These are phyloP conservation scores for Glaciozyma martinii DNA, from an alignment of 768 basidiomycete species.

Conservation along the genomic window DNA sequence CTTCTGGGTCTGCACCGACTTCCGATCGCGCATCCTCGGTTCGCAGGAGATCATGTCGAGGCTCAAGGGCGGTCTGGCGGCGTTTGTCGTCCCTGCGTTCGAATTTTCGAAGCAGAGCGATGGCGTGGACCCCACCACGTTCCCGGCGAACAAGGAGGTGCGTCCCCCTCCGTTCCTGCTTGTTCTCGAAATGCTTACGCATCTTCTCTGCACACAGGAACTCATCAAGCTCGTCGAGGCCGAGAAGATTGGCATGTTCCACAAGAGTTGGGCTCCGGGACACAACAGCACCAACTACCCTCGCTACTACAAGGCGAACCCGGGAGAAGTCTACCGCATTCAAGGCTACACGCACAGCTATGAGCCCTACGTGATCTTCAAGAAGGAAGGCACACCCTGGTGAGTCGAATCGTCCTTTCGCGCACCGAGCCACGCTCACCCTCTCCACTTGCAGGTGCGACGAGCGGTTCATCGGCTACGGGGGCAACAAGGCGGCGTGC, in stretches of 20 bases:
- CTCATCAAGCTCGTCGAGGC: slow-evolving; percentile 54
- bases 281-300: slow-evolving; percentile 74
- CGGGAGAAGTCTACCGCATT: slow-evolving; percentile 64
- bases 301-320: slow-evolving; percentile 53
- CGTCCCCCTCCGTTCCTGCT: slow-evolving; percentile 29
- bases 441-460: slow-evolving; percentile 56
- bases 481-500: slow-evolving; percentile 87
- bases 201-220: slow-evolving; percentile 23
- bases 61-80: slow-evolving; percentile 51
- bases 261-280: slow-evolving; percentile 64
- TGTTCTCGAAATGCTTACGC: slow-evolving; percentile 5
- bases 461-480: slow-evolving; percentile 82
- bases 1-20: slow-evolving; percentile 74
- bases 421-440: not conserved
- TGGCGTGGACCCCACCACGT: slow-evolving; percentile 51
- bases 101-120: slow-evolving; percentile 62
- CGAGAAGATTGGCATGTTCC: slow-evolving; percentile 62
- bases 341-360: slow-evolving; percentile 67
- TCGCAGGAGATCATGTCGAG: slow-evolving; percentile 44
- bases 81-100: slow-evolving; percentile 76
- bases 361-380: slow-evolving; percentile 79
- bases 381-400: slow-evolving; percentile 66
- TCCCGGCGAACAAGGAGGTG: slow-evolving; percentile 64
- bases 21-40: slow-evolving; percentile 52
- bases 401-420: slow-evolving; percentile 37